phyloP scores from a whole-genome alignment of 1,284 basidiomycete species.

The Inonotus obliquus region DNA sequence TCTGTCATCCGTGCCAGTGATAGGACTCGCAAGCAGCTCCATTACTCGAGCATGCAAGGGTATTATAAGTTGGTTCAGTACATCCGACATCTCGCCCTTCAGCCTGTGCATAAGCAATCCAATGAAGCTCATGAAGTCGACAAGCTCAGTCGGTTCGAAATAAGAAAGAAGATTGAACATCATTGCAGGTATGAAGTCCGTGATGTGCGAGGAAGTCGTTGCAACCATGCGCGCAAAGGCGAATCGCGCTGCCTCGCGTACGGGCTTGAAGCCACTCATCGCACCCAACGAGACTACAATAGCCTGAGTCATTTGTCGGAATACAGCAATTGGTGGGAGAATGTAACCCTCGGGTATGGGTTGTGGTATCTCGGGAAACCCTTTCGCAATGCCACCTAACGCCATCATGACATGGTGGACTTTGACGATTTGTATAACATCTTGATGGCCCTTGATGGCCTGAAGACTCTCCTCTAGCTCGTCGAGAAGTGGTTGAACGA shows the following conservation, averaged over 20 bases:
- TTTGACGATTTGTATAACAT: conserved; percentile 75
- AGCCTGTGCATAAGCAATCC: conserved; percentile 88
- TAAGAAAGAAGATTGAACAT: conserved; percentile 88
- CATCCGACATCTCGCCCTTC: conserved; percentile 78
- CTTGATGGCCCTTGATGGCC: conserved; percentile 51
- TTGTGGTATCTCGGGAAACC: conserved; percentile 87
- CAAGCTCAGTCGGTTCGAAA: conserved; percentile 88
- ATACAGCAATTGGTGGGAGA: conserved; percentile 77
- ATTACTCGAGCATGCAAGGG: conserved; percentile 86
- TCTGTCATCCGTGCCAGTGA: conserved; percentile 89
- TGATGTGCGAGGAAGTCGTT: conserved; percentile 81
- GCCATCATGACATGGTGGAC: conserved; percentile 97
- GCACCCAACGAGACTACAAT: conserved; percentile 85
- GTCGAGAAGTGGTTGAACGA: conserved; percentile 79
- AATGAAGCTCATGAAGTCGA: conserved; percentile 96
- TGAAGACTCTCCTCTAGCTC: conserved; percentile 71
- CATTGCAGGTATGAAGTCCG: conserved; percentile 77
- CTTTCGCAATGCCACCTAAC: conserved; percentile 92
- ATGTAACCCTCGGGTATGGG: conserved; percentile 61
- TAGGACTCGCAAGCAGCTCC: conserved; percentile 75
- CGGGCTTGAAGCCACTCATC: conserved; percentile 84
- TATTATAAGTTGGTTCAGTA: conserved; percentile 87
- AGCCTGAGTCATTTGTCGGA: conserved; percentile 85
- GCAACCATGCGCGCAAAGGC: conserved; percentile 93
- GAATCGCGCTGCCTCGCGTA: conserved; percentile 93